Evolutionary conservation across 805 yeast species (phyloP).

Genomic region (Nakazawaea ernobii): DNA sequence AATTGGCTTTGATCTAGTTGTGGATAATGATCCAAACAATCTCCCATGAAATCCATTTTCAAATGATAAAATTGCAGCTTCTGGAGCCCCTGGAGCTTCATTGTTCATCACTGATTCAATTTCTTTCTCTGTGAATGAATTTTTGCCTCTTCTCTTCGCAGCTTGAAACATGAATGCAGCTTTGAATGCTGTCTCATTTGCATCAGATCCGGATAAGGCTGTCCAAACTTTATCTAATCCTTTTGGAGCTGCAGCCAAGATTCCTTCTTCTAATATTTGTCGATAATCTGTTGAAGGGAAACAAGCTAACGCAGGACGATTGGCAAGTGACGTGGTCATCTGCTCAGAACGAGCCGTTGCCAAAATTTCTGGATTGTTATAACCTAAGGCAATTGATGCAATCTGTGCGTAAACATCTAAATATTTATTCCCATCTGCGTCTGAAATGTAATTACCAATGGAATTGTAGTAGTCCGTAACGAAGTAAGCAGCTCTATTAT

Average conservation of each 20-base stretch:
- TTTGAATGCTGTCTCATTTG: slow-evolving; percentile 65
- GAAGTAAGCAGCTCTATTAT: slow-evolving; percentile 57
- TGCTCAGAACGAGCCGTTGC: slow-evolving; percentile 52
- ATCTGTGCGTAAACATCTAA: slow-evolving; percentile 68
- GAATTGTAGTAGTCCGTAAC: slow-evolving; percentile 61
- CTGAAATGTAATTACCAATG: slow-evolving; percentile 58
- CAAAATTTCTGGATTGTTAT: slow-evolving; percentile 60
- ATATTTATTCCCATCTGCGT: slow-evolving; percentile 56
- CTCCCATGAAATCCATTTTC: slow-evolving; percentile 54
- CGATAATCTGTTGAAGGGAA: slow-evolving; percentile 55
- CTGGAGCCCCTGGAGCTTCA: slow-evolving; percentile 47
- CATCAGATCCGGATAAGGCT: slow-evolving; percentile 62
- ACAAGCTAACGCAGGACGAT: slow-evolving; percentile 64
- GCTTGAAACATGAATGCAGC: slow-evolving; percentile 66
- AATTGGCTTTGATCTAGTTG: slow-evolving; percentile 51
- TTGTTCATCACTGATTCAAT: slow-evolving; percentile 41
- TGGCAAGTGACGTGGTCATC: slow-evolving; percentile 60
- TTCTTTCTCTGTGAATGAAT: slow-evolving; percentile 41
- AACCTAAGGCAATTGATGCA: slow-evolving; percentile 65
- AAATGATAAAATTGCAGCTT: slow-evolving; percentile 47
- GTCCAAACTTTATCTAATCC: slow-evolving; percentile 59
- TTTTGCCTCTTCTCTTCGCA: slow-evolving; percentile 43
- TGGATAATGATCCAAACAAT: slow-evolving; percentile 48
- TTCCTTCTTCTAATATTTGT: slow-evolving; percentile 35
- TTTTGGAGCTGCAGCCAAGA: slow-evolving; percentile 59